Percentiles rank a stretch among this genome's conserved stretches.
These are phyloP conservation scores for Syzygium malaccense DNA, from an alignment of 441 rosid species.

Conservation along the genomic window DNA sequence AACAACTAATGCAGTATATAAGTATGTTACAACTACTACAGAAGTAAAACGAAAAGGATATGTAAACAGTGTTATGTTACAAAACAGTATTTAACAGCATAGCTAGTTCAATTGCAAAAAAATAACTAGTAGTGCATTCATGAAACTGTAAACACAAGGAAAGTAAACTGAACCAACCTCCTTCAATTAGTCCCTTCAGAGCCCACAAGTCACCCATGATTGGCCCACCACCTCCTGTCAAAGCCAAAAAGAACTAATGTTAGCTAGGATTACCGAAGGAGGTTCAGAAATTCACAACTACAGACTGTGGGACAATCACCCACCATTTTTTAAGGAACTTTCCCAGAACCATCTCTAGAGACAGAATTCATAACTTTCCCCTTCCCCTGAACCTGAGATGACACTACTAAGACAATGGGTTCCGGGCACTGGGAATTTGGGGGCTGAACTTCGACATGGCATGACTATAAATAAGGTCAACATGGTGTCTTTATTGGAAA, in stretches of 20 bases:
- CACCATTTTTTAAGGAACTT: neutral
- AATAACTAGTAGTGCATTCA: neutral
- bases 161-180: conserved; percentile 38
- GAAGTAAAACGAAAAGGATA: neutral
- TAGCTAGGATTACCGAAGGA: conserved; percentile 4
- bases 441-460: neutral
- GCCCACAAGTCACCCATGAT: conserved; percentile 99
- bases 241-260: conserved; percentile 14
- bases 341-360: neutral
- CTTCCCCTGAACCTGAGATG: neutral
- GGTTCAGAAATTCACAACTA: neutral
- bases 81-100: neutral
- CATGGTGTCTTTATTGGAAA: neutral
- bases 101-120: neutral
- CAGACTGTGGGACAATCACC: neutral
- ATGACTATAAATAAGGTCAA: neutral
- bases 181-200: conserved; percentile 92
- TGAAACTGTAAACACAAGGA: neutral
- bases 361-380: neutral
- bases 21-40: neutral
- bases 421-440: neutral
- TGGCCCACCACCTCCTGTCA: conserved; percentile 94
- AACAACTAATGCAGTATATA: neutral
- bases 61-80: neutral
- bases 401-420: neutral